Conservation (phyloP, 140 eudicot species). For the Ambrosia hybrid region DNA sequence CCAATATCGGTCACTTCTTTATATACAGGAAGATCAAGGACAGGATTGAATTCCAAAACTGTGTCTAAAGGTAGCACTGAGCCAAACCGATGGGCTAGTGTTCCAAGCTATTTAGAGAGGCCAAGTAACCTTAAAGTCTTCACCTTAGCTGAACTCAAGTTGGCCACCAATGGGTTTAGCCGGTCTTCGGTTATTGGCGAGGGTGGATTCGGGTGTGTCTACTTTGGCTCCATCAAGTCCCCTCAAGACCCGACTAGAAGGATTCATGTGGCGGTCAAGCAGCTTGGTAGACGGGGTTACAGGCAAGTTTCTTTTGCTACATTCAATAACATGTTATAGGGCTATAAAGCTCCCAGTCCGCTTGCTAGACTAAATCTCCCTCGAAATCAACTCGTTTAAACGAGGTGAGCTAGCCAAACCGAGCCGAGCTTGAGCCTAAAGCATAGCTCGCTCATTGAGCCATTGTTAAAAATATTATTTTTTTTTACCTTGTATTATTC, state of each 20-base stretch:
- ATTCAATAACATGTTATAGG: neutral
- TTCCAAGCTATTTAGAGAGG: constrained; percentile 45
- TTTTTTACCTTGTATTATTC: too few relatives aligned
- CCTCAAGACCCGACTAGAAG: constrained; percentile 40
- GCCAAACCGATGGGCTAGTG: constrained; percentile 35
- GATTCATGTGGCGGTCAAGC: constrained; percentile 66
- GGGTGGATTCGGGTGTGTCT: constrained; percentile 77
- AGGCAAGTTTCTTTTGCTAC: constrained; percentile 38
- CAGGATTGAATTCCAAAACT: constrained; percentile 51
- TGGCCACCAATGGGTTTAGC: constrained; percentile 50
- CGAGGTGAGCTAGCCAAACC: too few relatives aligned
- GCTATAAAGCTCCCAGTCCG: too few relatives aligned
- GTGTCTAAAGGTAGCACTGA: constrained; percentile 59
- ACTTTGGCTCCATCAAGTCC: constrained; percentile 50
- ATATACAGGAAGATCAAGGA: constrained; percentile 45
- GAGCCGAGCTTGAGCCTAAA: too few relatives aligned
- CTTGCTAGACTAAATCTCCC: too few relatives aligned
- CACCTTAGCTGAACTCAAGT: constrained; percentile 57
- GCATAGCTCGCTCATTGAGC: too few relatives aligned
- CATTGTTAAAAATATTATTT: too few relatives aligned
- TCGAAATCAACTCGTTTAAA: too few relatives aligned
- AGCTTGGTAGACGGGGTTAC: constrained; percentile 62
- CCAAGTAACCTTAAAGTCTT: constrained; percentile 56
- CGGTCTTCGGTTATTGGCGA: constrained; percentile 61
- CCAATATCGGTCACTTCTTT: constrained; percentile 32